Percentiles rank a stretch among this genome's conserved stretches.
Evolutionary conservation across 176 grass and related monocot species (phyloP).

Genomic region (Dendrocalamus sinicus): DNA sequence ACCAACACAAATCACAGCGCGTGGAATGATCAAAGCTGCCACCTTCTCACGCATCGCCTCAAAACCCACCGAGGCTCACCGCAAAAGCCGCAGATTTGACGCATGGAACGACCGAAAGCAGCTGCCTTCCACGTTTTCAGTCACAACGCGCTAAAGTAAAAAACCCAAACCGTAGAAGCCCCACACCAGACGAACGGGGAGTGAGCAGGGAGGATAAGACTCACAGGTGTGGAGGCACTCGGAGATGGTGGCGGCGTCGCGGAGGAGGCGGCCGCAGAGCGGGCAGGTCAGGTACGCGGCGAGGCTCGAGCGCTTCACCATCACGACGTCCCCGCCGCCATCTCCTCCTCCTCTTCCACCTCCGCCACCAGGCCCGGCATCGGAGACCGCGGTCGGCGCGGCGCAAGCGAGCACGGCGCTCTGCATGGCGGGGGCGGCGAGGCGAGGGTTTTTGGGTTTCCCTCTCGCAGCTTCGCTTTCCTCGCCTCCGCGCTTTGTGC

Average conservation of each 20-base stretch:
- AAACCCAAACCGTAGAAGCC: not conserved
- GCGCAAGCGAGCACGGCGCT: too few relatives aligned
- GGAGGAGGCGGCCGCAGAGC: conserved; percentile 66
- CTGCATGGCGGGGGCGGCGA: too few relatives aligned
- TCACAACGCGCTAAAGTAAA: not conserved
- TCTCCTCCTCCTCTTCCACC: too few relatives aligned
- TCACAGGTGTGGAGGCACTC: conserved; percentile 93
- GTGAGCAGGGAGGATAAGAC: conserved; percentile 7
- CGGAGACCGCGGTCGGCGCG: too few relatives aligned
- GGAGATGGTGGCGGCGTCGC: conserved; percentile 72
- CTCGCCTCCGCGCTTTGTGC: too few relatives aligned
- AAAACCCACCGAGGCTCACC: not conserved
- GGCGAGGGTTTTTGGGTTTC: too few relatives aligned
- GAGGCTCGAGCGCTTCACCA: not conserved
- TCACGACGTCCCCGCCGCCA: too few relatives aligned
- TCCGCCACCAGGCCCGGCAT: too few relatives aligned
- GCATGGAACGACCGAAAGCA: not conserved
- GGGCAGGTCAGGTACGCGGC: conserved; percentile 62
- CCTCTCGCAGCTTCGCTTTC: too few relatives aligned
- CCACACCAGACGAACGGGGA: not conserved
- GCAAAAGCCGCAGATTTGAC: conserved; percentile 7
- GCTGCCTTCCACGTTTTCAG: not conserved
- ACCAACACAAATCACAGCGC: not conserved
- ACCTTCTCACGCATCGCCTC: conserved; percentile 43
- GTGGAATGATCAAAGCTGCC: not conserved